phyloP scores from a whole-genome alignment of 768 basidiomycete species.

The Suillus lakei region DNA sequence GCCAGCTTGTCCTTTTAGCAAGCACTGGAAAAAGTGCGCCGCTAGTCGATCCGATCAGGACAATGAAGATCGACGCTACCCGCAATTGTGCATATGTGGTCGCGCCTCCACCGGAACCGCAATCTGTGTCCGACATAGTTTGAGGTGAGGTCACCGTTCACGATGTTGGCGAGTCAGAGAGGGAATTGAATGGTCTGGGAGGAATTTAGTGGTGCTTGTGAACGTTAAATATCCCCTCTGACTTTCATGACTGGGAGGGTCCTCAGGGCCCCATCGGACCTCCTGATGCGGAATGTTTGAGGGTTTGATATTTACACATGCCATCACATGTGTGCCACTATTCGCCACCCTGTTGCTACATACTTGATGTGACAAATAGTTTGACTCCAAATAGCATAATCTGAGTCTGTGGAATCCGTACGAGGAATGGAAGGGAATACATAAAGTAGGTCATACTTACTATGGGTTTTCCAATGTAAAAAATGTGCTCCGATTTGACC shows the following conservation, averaged over 20 bases:
- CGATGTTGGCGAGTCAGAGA: constrained; percentile 3
- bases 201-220: neutral
- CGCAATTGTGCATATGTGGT: constrained; percentile 56
- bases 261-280: constrained; percentile 1
- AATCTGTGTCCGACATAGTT: constrained; percentile 37
- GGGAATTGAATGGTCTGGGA: neutral
- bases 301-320: neutral
- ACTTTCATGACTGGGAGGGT: constrained; percentile 3
- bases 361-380: too few relatives aligned
- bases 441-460: too few relatives aligned
- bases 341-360: neutral
- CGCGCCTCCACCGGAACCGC: constrained; percentile 57
- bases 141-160: neutral
- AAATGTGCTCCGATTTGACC: neutral
- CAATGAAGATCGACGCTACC: constrained; percentile 76
- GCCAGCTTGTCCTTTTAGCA: constrained; percentile 51
- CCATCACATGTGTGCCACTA: neutral
- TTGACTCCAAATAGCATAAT: too few relatives aligned
- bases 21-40: constrained; percentile 79
- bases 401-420: neutral
- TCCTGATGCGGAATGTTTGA: neutral
- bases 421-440: neutral
- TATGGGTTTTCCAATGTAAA: neutral
- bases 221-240: constrained; percentile 10
- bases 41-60: constrained; percentile 58